Base-by-base conservation (phyloP, 2,329 filamentous ascomycete species). In the Scedosporium apiospermum region DNA sequence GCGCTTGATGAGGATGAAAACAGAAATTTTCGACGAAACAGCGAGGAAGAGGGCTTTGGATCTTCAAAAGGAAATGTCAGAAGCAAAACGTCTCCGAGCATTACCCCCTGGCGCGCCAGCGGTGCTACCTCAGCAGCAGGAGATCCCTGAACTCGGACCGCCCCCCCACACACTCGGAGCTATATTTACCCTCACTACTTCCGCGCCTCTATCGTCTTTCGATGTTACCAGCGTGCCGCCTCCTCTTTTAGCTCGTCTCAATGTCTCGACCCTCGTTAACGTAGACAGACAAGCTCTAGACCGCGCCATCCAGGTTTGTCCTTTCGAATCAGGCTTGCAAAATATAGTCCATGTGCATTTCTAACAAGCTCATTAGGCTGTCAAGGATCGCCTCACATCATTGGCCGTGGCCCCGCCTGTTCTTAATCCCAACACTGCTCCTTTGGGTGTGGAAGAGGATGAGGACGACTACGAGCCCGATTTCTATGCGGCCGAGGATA, bases 391-490 rank as follows among this genome's bases (percentile, higher is more conserved):
- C 61, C 73, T 82, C 26, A 70, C 74, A 2, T 70, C 76, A 9
- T 73, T 84, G 42, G 76, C 78, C 34, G 77, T 73, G 38, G 74
- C 77, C n/a, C 69, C 75, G n/a, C 73, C 77, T 1, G 75, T 74
- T 6, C 65, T 84, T 30, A 84, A 85, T 65, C 78, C 84, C 6
- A 82, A 85, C 62, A 87, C 84, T 2, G 79, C 82, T 14, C 83
- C 82, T 1, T 72, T 88, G 2, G 85, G 83, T 27, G 86, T 90
- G 3, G 86, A 89, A 6, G 87, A 88, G 7, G 92, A 96, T 21
- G 91, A 96, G 55, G 77, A 79, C 64, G 91, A 96, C 68, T 97
- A 97, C 70, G 93, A 97, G 69, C 93, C 93, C 0, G 90, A 96
- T 70, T 92, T 91, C 67, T 86, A 88, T 64, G 83, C 88, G 7